phyloP scores from a whole-genome alignment of 1,284 basidiomycete species.

The Bjerkandera adusta region DNA sequence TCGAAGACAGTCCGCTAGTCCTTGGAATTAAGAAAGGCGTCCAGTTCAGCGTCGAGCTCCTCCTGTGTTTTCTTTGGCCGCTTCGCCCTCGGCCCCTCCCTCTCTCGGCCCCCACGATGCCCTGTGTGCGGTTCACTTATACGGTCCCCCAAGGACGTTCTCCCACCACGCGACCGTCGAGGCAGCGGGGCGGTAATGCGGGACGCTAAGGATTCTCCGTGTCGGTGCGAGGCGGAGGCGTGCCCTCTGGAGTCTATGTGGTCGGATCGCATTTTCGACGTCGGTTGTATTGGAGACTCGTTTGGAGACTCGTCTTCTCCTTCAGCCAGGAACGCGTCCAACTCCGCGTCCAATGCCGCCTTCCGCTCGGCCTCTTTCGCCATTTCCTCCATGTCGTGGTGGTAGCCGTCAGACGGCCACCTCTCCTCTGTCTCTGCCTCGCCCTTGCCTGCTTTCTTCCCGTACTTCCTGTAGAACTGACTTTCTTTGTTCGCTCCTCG shows the following conservation, averaged over 20 bases:
- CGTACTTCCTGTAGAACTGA: slow-evolving; percentile 74
- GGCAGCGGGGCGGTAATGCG: slow-evolving; percentile 45
- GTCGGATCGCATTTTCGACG: slow-evolving; percentile 66
- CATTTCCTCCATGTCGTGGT: slow-evolving; percentile 36
- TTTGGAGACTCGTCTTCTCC: slow-evolving; percentile 29
- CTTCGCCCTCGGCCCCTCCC: slow-evolving; percentile 27
- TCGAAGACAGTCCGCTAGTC: slow-evolving; percentile 18
- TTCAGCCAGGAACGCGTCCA: slow-evolving; percentile 61
- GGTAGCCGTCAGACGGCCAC: too few relatives aligned
- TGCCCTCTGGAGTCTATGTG: slow-evolving; percentile 48
- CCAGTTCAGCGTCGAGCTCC: slow-evolving; percentile 75
- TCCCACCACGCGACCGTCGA: slow-evolving; percentile 31
- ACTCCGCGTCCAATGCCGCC: slow-evolving; percentile 51
- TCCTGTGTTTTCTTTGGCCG: slow-evolving; percentile 57
- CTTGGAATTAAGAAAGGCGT: slow-evolving; percentile 62
- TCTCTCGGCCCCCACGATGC: slow-evolving; percentile 9
- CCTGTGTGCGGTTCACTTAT: slow-evolving; percentile 7
- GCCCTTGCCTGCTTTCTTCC: slow-evolving; percentile 52
- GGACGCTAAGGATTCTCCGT: slow-evolving; percentile 38
- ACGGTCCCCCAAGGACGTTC: slow-evolving; percentile 23
- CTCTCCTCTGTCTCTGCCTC: slow-evolving; percentile 30
- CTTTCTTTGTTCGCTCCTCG: slow-evolving; percentile 66
- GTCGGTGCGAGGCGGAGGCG: slow-evolving; percentile 53
- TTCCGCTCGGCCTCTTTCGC: slow-evolving; percentile 35
- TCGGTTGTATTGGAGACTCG: slow-evolving; percentile 42